Evolutionary conservation across 163 green algal genomes (phyloP), one percentile per base, ranked within the genome.

Genomic region (Chlorella variabilis): DNA sequence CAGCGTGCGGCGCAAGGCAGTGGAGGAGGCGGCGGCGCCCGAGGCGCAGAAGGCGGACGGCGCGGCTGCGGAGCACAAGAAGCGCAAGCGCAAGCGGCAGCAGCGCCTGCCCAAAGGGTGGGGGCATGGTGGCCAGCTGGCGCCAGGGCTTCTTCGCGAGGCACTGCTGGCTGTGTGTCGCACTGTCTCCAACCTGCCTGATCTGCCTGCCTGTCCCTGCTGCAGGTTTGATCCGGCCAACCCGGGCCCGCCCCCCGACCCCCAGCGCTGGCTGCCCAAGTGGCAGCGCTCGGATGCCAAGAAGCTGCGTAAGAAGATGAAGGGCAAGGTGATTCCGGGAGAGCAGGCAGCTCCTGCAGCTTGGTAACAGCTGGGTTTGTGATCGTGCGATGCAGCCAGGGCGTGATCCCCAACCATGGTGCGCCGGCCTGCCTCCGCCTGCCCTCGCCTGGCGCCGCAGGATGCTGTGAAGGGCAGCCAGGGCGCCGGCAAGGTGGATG

Each of bases 181-280:
- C n/a, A n/a, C n/a, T n/a, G n/a, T n/a, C n/a, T n/a, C n/a, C n/a
- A n/a, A n/a, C 42, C n/a, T 9, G 68, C 31, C 42, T 31, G 68
- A 6, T 62, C 13, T 76, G 36, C 2, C 11, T 38, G 15, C 54
- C 17, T 67, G 33, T 29, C 21, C 31, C 7, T 23, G 31, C 17
- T 29, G 38, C 78, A 84, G 78, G 34, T 98, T 96, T 78, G 94
- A 99, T 85, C 94, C 96, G 2, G 86, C 85, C 11, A 95, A 98
- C 89, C 94, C 94, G 5, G 88, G 90, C 33, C 96, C 95, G 3
- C 85, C 86, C 15, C 96, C 96, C 5, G 93, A 99, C 85, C 95
- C 97, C 3, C 96, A 99, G 90, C 91, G 97, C 69, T 99, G 97
- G 97, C 89, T 99, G 74, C 95, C 97, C 54, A 98, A 98, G 88